Base-by-base conservation (phyloP, 2,329 filamentous ascomycete genomes). In the Amesomyces nigricolor region DNA sequence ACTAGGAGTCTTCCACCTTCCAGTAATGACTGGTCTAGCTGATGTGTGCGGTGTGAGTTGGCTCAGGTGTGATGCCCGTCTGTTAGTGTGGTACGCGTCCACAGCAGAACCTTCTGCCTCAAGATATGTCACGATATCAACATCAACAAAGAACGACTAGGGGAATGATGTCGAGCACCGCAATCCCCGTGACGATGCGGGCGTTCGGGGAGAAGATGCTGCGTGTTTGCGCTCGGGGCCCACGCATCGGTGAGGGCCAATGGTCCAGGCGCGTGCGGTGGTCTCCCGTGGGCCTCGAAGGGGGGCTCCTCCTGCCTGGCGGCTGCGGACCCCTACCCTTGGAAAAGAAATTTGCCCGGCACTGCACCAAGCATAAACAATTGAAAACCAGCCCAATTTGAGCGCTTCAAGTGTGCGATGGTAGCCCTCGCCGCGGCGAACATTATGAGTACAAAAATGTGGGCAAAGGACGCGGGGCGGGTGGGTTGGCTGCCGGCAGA, bases 381-480 rank as follows among this genome's bases (percentile, higher is more conserved):
- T 37, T 55, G 40, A 59, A 53, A 58, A 44, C 14, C 29, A 4
- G 56, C 50, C 61, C 58, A 62, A 65, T 62, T 32, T 40, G 51
- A 40, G 46, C 62, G 57, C 52, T 72, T 67, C 55, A 61, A 67
- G 66, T 67, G 69, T 72, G 66, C 50, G 62, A 66, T 44, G 72
- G 74, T 70, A 72, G 74, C 70, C 60, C 71, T 59, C 54, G 43
- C 49, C 53, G 47, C 42, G 70, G 69, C 73, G 83, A 82, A 72
- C 73, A 75, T 65, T 85, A 84, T 65, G 78, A 88, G 84, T 81
- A 81, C 77, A 84, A 83, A 76, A 79, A 87, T 71, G 75, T 72
- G 67, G 71, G 70, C 68, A 63, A 72, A 73, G 69, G 68, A 64
- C 66, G 63, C 65, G 63, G 65, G 64, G 61, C 61, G 61, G 64